Base-by-base conservation (phyloP, 805 yeast species). In the Spathaspora arborariae region DNA sequence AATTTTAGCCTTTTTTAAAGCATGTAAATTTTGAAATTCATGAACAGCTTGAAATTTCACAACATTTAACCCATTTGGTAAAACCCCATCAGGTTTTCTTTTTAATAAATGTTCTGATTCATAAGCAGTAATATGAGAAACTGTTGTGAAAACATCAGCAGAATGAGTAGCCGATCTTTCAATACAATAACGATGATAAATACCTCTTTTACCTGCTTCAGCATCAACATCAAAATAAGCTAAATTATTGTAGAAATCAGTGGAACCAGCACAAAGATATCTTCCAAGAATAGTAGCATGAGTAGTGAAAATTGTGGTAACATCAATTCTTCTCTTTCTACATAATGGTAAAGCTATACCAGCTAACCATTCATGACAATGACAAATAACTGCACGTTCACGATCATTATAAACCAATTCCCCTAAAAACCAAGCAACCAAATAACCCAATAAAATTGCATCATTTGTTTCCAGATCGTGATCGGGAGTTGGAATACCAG, bases 321-420 rank as follows among this genome's bases (percentile, higher is more conserved):
- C 90, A 60, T 92, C 99, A 49, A 92, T 84, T 58, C 89, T 80
- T 59, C 98, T 82, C 66, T 88, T 88, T 59, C 96, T 77, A 65
- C 97, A 90, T 47, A 92, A 74, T 0, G 99, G 97, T 50, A 94
- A 72, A 0, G 96, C 96, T 40, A 94, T 90, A 56, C 98, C 97
- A 1, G 99, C 97, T 48, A 92, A 78, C 99, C 99, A 92, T 71
- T 92, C 99, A 71, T 92, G 99, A 65, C 87, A 91, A 63, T 92
- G 99, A 47, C 94, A 84, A 51, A 92, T 84, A 44, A 94, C 90
- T 0, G 98, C 97, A 56, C 92, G 82, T 45, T 85, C 85, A 20
- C 82, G 78, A 64, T 94, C 96, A 58, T 83, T 81, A 61, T 75
- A 81, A n/a, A 88, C 88, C 62, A 88, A 78, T 66, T 94, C 98